phyloP scores from a whole-genome alignment of 352 stramenopile genomes.

The Globisporangium nodosum region DNA sequence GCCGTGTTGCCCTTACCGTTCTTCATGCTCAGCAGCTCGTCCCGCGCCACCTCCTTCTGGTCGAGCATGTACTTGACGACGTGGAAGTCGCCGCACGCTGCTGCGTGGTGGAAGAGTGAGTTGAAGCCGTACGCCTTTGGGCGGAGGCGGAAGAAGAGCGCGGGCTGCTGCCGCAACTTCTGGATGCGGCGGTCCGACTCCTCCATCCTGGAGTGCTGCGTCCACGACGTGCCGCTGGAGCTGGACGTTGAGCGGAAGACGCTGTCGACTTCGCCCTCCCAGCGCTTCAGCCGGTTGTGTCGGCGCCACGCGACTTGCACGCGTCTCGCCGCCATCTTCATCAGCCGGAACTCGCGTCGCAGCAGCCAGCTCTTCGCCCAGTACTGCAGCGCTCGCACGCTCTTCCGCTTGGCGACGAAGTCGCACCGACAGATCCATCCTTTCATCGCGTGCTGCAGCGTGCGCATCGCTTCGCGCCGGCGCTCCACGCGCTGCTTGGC shows the following conservation, averaged over 20 bases:
- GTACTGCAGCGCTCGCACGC: constrained; percentile 34
- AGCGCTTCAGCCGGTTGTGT: constrained; percentile 29
- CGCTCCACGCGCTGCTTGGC: constrained; percentile 17
- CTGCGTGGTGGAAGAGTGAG: constrained; percentile 64
- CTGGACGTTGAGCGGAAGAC: constrained; percentile 30
- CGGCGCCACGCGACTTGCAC: constrained; percentile 42
- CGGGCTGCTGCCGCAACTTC: constrained; percentile 37
- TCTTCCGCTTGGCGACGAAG: constrained; percentile 32
- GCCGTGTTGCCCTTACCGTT: constrained; percentile 54
- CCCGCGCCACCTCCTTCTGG: constrained; percentile 9
- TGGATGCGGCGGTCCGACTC: constrained; percentile 60
- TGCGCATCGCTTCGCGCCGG: constrained; percentile 25
- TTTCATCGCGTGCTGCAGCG: constrained; percentile 44
- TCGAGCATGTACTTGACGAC: constrained; percentile 75
- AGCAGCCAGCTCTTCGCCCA: constrained; percentile 50
- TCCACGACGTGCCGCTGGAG: constrained; percentile 20
- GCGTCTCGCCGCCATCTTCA: constrained; percentile 18
- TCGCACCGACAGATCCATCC: constrained; percentile 39
- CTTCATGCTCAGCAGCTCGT: constrained; percentile 32
- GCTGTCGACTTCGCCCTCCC: constrained; percentile 38
- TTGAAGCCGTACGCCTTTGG: constrained; percentile 54
- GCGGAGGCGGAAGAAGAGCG: constrained; percentile 47
- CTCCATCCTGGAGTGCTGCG: constrained; percentile 57
- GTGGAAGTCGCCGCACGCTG: constrained; percentile 62
- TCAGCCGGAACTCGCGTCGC: constrained; percentile 32